Base-by-base conservation (phyloP, 148 eudicot species). In the Arctostaphylos glauca region DNA sequence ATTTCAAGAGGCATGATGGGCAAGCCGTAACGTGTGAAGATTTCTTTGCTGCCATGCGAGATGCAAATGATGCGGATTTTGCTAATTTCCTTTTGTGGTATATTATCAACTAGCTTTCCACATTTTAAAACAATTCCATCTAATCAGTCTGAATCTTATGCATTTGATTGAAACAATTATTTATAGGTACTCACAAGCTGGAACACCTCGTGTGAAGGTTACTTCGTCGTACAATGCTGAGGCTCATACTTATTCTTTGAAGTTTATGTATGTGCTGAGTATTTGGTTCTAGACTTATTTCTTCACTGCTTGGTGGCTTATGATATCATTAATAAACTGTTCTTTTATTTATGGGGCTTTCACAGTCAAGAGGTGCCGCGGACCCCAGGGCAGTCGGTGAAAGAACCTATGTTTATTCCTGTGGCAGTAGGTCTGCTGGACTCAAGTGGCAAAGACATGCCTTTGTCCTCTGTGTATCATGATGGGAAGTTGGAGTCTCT, bases 11-110 rank as follows among this genome's bases (percentile, higher is more conserved):
- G 87, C 99, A 94, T 80, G 99, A 97, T 73, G 99, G 96, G 74
- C 99, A 97, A 91, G 99, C 99, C 48, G 98, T 97, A 74, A 94
- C 99, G 15, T 97, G 99, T 85, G 98, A 97, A 88, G 97, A 97
- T 87, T 94, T 97, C 87, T 94, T 70, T 81, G 95, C 99, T 82
- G 96, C 99, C 80, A 97, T 94, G 98, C 89, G 92, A 84, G 99
- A 97, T 88, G 99, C 98, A 44, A 97, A 97, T 84, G 85, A 86
- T 89, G 98, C 93, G 56, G 99, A 97, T 84, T 94, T 97, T 81
- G 87, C 98, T 84, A 97, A 97, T 86, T 94, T 97, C 88, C 89
- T 97, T 71, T 83, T 85, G 77, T 97, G 99, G 99, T 97, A 83
- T 77, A 83, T 85, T 47, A 18, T 47, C 48, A 16, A 13, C 48